phyloP scores from a whole-genome alignment of 371 early-diverging fungal species.

The Encephalitozoon hellem region DNA sequence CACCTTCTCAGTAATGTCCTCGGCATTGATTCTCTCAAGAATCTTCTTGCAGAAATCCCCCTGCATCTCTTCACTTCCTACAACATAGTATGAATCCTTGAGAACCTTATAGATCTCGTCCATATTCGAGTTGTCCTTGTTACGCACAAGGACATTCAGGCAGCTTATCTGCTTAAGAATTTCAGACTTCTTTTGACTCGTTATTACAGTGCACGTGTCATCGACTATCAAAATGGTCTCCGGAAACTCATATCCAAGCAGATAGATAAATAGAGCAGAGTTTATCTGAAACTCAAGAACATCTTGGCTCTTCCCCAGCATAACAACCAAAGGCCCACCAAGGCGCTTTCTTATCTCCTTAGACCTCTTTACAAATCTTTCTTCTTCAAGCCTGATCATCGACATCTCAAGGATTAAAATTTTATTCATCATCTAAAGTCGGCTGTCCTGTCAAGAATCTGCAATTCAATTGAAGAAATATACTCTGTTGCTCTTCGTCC shows the following conservation, averaged over 20 bases:
- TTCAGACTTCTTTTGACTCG: conserved; percentile 53
- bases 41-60: conserved; percentile 45
- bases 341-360: conserved; percentile 31
- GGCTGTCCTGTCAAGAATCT: background rate
- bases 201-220: conserved; percentile 31
- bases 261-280: conserved; percentile 59
- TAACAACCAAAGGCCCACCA: conserved; percentile 41
- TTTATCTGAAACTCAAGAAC: conserved; percentile 55
- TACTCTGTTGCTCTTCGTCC: conserved; percentile 55
- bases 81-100: conserved; percentile 17
- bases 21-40: conserved; percentile 3
- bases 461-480: conserved; percentile 52
- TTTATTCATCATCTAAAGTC: background rate
- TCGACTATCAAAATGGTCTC: conserved; percentile 57
- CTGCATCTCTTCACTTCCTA: conserved; percentile 40
- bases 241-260: conserved; percentile 61
- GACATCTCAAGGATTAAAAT: conserved; percentile 29
- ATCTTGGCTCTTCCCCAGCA: conserved; percentile 58
- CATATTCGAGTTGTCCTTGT: conserved; percentile 51
- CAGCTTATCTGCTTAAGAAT: conserved; percentile 49
- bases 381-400: conserved; percentile 31
- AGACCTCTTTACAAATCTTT: conserved; percentile 28
- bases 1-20: conserved; percentile 42
- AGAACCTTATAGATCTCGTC: conserved; percentile 30
- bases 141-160: conserved; percentile 29